These are phyloP conservation scores for cucumber (Cucumis sativus) DNA, from an alignment of 306 rosid species.

Conservation along the genomic window DNA sequence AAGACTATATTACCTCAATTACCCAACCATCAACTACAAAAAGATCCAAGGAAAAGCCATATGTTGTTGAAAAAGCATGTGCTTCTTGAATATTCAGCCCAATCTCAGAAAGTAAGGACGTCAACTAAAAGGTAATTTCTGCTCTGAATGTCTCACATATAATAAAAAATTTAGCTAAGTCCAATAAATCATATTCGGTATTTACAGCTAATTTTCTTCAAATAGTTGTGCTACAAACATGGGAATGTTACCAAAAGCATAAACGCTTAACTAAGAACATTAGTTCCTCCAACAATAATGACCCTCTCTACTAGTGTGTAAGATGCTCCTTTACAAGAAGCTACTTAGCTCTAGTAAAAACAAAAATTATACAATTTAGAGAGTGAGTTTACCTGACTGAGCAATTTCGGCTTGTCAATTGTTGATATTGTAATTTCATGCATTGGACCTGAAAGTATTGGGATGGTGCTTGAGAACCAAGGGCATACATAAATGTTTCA, in stretches of 20 bases:
- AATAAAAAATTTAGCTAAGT: background rate
- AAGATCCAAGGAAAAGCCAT: slow-evolving; percentile 78
- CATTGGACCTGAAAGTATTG: slow-evolving; percentile 38
- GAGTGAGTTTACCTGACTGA: slow-evolving; percentile 40
- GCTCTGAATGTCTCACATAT: background rate
- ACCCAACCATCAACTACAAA: slow-evolving; percentile 75
- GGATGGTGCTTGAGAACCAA: background rate
- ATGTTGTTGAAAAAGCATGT: slow-evolving; percentile 74
- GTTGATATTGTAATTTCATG: slow-evolving; percentile 87
- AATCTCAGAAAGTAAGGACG: slow-evolving; percentile 63
- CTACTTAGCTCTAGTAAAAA: background rate
- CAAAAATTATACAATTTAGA: background rate
- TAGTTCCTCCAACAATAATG: background rate
- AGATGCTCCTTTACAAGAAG: background rate
- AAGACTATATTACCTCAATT: slow-evolving; percentile 43
- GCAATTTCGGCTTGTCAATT: slow-evolving; percentile 67
- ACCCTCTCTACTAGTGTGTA: background rate
- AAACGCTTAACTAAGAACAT: background rate
- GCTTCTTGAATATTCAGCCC: slow-evolving; percentile 82
- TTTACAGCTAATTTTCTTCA: background rate
- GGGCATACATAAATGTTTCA: background rate
- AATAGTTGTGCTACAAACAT: background rate
- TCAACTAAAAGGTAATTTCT: slow-evolving; percentile 38
- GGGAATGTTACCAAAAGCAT: background rate
- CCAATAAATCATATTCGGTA: background rate